A percentile compares a stretch with the other conserved stretches of the same genome.
These are phyloP conservation scores for Vitellaria paradoxa DNA, from an alignment of 179 eudicot species.

Conservation along the genomic window DNA sequence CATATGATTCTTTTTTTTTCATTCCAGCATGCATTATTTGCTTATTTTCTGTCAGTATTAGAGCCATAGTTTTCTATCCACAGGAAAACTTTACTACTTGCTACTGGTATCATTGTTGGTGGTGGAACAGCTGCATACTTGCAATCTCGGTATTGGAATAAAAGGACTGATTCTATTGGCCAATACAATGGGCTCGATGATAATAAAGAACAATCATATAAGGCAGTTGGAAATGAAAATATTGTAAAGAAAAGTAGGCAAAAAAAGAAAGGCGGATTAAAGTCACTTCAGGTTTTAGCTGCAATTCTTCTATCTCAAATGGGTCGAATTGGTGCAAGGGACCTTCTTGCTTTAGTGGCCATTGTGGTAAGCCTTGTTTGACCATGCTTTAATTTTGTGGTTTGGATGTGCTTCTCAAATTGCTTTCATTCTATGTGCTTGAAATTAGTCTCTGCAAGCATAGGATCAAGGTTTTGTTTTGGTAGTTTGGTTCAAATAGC, in stretches of 20 bases:
- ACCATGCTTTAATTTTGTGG: neutral
- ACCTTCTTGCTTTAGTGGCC: conserved; percentile 71
- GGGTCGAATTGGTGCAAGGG: conserved; percentile 79
- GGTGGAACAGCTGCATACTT: conserved; percentile 86
- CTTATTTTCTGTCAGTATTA: conserved; percentile 2
- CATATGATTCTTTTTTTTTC: neutral
- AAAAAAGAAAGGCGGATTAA: conserved; percentile 72
- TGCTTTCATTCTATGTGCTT: conserved; percentile 3
- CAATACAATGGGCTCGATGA: conserved; percentile 53
- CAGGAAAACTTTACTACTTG: conserved; percentile 84
- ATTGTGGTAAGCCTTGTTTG: conserved; percentile 60
- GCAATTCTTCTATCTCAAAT: conserved; percentile 87
- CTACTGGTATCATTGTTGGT: conserved; percentile 77
- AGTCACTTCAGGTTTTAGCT: conserved; percentile 88
- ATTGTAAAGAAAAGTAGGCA: conserved; percentile 60
- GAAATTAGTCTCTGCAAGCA: neutral
- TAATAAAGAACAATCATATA: conserved; percentile 35
- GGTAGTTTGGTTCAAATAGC: too few relatives aligned
- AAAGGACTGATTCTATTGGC: conserved; percentile 38
- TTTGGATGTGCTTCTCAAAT: conserved; percentile 7
- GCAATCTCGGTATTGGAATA: conserved; percentile 52
- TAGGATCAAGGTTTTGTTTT: too few relatives aligned
- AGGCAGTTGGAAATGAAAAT: conserved; percentile 30
- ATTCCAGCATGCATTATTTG: neutral
- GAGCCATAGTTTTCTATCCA: conserved; percentile 6